Conservation (phyloP, 2,329 filamentous ascomycete species). For the Microascus cirrosus region DNA sequence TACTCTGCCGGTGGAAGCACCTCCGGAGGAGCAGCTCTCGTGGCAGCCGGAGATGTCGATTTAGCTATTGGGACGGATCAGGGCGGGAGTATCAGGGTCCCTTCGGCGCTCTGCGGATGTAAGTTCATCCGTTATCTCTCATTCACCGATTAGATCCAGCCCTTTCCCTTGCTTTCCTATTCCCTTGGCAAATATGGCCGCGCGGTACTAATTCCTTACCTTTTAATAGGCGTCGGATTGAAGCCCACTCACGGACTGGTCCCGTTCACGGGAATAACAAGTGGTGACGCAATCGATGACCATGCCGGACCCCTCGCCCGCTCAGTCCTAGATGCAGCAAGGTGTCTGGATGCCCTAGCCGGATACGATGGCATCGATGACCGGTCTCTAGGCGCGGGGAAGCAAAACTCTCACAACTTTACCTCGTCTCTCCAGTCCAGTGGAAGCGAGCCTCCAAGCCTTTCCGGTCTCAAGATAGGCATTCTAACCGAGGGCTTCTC, state of each 20-base stretch:
- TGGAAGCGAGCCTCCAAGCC: conserved; percentile 1
- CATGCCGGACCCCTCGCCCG: conserved; percentile 32
- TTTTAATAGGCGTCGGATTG: conserved; percentile 22
- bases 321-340: conserved; percentile 26
- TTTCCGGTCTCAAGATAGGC: conserved; percentile 26
- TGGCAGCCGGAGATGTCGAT: conserved; percentile 29
- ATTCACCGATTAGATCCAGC: no score
- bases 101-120: conserved; percentile 25
- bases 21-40: conserved; percentile 32
- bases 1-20: conserved; percentile 39
- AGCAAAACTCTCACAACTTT: conserved; percentile 17
- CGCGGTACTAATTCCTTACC: not conserved
- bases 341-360: conserved; percentile 30
- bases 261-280: conserved; percentile 36
- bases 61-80: conserved; percentile 36
- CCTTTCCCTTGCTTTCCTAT: no score
- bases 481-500: conserved; percentile 32
- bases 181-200: not conserved
- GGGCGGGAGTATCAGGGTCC: conserved; percentile 33
- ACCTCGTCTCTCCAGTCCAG: conserved; percentile 9
- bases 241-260: conserved; percentile 41
- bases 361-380: conserved; percentile 38
- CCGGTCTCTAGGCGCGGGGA: conserved; percentile 20
- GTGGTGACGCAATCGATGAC: conserved; percentile 37
- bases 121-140: no score